Percentiles rank a stretch among this genome's conserved stretches.
Evolutionary conservation across 1,139 yeast genomes (phyloP).

Genomic region (Maudiozyma humilis): DNA sequence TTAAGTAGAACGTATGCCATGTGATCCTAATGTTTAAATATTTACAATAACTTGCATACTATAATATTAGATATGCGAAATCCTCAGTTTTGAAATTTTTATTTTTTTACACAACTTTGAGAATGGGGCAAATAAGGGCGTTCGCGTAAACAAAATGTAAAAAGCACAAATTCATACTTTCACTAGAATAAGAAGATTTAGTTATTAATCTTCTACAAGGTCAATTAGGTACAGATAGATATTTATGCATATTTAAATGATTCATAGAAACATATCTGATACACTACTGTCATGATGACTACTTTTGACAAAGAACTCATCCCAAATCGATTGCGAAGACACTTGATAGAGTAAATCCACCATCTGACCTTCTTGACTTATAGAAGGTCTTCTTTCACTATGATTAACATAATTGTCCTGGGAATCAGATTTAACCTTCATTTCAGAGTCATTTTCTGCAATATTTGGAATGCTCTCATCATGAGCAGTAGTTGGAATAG

Average conservation of each 20-base stretch:
- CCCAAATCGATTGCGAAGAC: constrained; percentile 70
- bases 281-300: background rate
- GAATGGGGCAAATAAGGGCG: background rate
- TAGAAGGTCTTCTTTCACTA: background rate
- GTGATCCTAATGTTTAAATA: too few relatives aligned
- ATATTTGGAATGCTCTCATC: background rate
- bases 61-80: too few relatives aligned
- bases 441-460: background rate
- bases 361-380: constrained; percentile 31
- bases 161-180: too few relatives aligned
- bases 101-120: background rate
- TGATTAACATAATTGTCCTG: background rate
- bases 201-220: background rate
- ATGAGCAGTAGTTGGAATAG: background rate
- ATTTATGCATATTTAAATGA: too few relatives aligned
- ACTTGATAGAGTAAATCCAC: constrained; percentile 58
- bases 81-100: too few relatives aligned
- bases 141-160: background rate
- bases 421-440: background rate
- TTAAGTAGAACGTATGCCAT: too few relatives aligned
- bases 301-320: constrained; percentile 45
- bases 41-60: too few relatives aligned
- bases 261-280: background rate
- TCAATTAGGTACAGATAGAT: background rate
- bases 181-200: background rate